Base-by-base conservation (phyloP, 2,329 filamentous ascomycete species). In the Ophiosphaerella herpotricha region DNA sequence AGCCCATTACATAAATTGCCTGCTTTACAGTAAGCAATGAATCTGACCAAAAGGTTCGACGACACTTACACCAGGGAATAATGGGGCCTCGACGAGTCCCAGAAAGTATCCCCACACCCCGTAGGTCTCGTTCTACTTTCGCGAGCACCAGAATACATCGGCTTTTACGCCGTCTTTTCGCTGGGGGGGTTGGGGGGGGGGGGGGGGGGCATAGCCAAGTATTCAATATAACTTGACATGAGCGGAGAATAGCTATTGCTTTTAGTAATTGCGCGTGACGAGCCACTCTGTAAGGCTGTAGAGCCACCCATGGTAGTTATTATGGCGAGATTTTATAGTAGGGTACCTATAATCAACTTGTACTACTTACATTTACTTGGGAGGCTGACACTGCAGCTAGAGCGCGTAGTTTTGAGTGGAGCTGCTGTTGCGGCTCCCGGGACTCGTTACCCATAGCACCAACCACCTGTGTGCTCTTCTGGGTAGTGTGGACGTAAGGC, bases 21-120 rank as follows among this genome's bases (percentile, higher is more conserved):
- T 86, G 55, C 84, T 81, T 0, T 81, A 83, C 33, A 86, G 26
- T 29, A 29, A 29, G 26, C 26, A 29, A 29, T 8, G 6, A 7
- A 29, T 29, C 6, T 29, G 9, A 11, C 7, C 11, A 36, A 36
- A 36, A 36, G 14, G 12, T 14, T 14, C 33, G 33, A n/a, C 8
- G 12, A 21, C 5, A 33, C 40, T 43, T 16, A 43, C 81, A 26
- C 40, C 38, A 7, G 40, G 46, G 12, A 43, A 49, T 7, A 49
- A 29, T 7, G 46, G 46, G 3, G 46, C 46, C 21, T 49, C 46
- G 13, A 49, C 35, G 12, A 49, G 18, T 23, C 46, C 46, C 2
- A 49, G 35, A 24, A 49, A 39, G 35, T 21, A 21, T 4, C 4
- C 18, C 18, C 18, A 21, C 18, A 21, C 18, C 2, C 18, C 4